These are phyloP conservation scores for Solanum pimpinellifolium DNA, from an alignment of 257 asterid genomes.

Conservation along the genomic window DNA sequence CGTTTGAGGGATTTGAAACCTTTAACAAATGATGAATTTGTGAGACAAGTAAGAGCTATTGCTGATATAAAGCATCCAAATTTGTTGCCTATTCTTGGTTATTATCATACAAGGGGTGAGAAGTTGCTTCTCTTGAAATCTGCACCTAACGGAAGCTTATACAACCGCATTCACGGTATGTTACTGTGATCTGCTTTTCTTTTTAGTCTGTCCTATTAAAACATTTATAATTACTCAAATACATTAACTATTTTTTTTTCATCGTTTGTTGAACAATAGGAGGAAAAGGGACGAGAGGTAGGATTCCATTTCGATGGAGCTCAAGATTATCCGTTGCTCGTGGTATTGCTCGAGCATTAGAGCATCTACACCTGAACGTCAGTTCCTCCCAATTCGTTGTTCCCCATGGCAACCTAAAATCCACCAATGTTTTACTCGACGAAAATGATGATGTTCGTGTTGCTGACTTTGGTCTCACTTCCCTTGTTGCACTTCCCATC, in stretches of 20 bases:
- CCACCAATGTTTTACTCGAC: constrained; percentile 56
- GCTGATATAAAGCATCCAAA: constrained; percentile 52
- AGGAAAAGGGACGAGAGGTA: constrained; percentile 39
- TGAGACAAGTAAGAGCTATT: constrained; percentile 36
- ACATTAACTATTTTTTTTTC: not conserved
- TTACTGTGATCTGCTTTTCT: not conserved
- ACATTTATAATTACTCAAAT: not conserved
- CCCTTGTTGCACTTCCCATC: constrained; percentile 37
- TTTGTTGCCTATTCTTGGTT: constrained; percentile 52
- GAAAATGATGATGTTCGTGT: constrained; percentile 31
- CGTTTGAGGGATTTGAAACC: constrained; percentile 57
- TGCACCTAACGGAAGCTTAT: constrained; percentile 45
- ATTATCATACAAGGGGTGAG: constrained; percentile 54
- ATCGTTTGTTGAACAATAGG: constrained; percentile 6
- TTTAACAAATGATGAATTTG: constrained; percentile 47
- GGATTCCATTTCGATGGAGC: constrained; percentile 58
- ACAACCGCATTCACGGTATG: constrained; percentile 53
- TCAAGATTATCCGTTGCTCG: constrained; percentile 48
- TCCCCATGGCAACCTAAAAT: constrained; percentile 68
- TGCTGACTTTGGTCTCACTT: constrained; percentile 51
- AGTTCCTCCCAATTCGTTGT: constrained; percentile 18
- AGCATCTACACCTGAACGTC: constrained; percentile 38
- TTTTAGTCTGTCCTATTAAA: not conserved
- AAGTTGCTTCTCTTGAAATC: constrained; percentile 44
- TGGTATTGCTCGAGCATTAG: constrained; percentile 48